Percentiles rank a stretch among this genome's conserved stretches.
These are phyloP conservation scores for Thermothelomyces thermophilus DNA, from an alignment of 2,329 filamentous ascomycete genomes.

Conservation along the genomic window DNA sequence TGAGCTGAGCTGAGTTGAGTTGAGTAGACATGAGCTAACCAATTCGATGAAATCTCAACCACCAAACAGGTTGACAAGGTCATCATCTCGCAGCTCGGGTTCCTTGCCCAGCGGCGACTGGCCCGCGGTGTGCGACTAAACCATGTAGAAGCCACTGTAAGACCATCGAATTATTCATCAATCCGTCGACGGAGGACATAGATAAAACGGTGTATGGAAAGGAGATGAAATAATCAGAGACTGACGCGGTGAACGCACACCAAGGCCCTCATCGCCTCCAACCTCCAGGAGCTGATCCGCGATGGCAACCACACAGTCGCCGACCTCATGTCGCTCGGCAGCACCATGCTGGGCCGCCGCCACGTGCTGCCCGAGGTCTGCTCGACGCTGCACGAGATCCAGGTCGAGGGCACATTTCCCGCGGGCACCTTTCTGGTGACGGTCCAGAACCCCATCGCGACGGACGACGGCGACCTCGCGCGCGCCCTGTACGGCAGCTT, in stretches of 20 bases:
- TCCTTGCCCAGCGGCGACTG: conserved; percentile 79
- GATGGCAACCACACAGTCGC: conserved; percentile 91
- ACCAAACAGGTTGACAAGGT: conserved; percentile 81
- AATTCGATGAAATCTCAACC: too few relatives aligned
- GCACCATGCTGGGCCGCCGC: conserved; percentile 86
- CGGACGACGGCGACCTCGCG: conserved; percentile 79
- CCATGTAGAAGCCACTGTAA: conserved; percentile 77
- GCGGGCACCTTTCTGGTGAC: conserved; percentile 91
- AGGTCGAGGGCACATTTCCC: conserved; percentile 90
- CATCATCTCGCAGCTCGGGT: conserved; percentile 79
- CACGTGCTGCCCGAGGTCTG: conserved; percentile 83
- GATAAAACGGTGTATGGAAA: conserved; percentile 12
- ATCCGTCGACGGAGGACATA: neutral
- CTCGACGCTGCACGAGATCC: conserved; percentile 71
- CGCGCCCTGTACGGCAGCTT: conserved; percentile 88
- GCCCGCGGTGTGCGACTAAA: conserved; percentile 85
- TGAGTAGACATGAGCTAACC: too few relatives aligned
- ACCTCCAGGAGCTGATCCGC: conserved; percentile 92
- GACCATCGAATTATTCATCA: conserved; percentile 14
- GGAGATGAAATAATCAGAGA: neutral
- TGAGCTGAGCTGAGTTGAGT: too few relatives aligned
- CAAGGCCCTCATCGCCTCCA: conserved; percentile 74
- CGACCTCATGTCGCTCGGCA: conserved; percentile 86
- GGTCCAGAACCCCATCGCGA: conserved; percentile 81
- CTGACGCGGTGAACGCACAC: neutral